Base-by-base conservation (phyloP, 805 yeast genomes). In the Ogataea sp. region DNA sequence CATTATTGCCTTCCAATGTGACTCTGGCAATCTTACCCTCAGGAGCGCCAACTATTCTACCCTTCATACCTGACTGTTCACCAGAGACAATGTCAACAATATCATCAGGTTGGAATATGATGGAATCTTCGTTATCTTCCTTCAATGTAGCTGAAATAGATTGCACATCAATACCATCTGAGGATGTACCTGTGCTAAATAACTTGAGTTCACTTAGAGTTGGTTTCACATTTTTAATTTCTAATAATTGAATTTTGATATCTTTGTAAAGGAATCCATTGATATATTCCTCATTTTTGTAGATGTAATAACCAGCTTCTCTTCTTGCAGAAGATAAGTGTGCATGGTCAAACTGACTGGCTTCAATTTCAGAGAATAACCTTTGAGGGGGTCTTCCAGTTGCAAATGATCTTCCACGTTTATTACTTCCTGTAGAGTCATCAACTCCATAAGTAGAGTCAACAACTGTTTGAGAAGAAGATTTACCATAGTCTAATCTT, bases 61-160 rank as follows among this genome's bases (percentile, higher is more conserved):
- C 98, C 39, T 74, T 72, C 43, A 94, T 76, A 43, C 90, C 94
- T 34, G 89, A 78, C 63, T 89, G 97, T 64, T 93, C 98, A 57
- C 98, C 98, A 47, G 79, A 78, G 38, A 84, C 71, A 36, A 93
- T 84, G 62, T 89, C 96, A 36, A 93, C 96, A 49, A 84, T 75
- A 59, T 93, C 98, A 49, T 96, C 97, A 6, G 94, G 86, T 59
- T 87, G 96, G 67, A 89, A 90, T 3, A 71, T 62, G 26, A 78
- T 69, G 23, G 72, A 64, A 18, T 74, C 68, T 28, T 71, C 72
- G 39, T 75, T 68, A 2, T 77, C 67, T 46, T 75, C 75, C 55
- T 85, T 85, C 49, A 93, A 69, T n/a, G 86, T 76, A 45, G 88
- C 86, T 1, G 96, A 93, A 48, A 93, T 78, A 0, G 89, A 77